Base-by-base conservation (phyloP, 2,329 filamentous ascomycete species). In the Botrytis paeoniae region DNA sequence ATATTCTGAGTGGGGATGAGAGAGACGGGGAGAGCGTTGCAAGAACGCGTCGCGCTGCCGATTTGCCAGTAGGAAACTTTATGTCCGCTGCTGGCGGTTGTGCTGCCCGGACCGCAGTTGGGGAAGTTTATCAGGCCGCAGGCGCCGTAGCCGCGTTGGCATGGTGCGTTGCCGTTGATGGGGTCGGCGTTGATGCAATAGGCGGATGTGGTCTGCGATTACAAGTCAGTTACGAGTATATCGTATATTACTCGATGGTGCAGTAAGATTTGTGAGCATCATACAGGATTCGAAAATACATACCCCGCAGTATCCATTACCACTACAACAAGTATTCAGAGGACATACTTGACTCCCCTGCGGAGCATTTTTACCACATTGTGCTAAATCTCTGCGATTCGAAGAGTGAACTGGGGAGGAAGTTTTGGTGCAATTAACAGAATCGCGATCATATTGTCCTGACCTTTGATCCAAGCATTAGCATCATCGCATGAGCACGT, bases 1-100 rank as follows among this genome's bases (percentile, higher is more conserved):
- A 81, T 75, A 0, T 78, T 79, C 1, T 69, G 74, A 0, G 78
- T 81, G 22, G 80, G 78, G 69, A 85, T 81, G 25, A 83, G 77
- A 1, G 64, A 57, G 0, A 82, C 81, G 9, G 63, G 71, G 10
- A 83, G 76, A 2, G 69, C 72, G 54, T 84, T 77, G 75, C 83
- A 85, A 18, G 60, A 12, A 60, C 75, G 73, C 29, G 54, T 70
- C 1, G 54, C 43, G 35, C 64, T 60, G 20, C 37, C 29, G 1
- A 57, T 35, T 73, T 73, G 71, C 71, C 71, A 73, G 22, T 73
- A 73, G 14, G 71, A 66, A 3, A 63, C 71, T 25, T 62, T 59
- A 8, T 65, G 64, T 0, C 71, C 71, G 57, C 29, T 54, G 8
- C n/a, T 62, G 4, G 71, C 71, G 4, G 64, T 73, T 0, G 35